Conservation (phyloP, 306 rosid species). For the Rubus parviflorus region DNA sequence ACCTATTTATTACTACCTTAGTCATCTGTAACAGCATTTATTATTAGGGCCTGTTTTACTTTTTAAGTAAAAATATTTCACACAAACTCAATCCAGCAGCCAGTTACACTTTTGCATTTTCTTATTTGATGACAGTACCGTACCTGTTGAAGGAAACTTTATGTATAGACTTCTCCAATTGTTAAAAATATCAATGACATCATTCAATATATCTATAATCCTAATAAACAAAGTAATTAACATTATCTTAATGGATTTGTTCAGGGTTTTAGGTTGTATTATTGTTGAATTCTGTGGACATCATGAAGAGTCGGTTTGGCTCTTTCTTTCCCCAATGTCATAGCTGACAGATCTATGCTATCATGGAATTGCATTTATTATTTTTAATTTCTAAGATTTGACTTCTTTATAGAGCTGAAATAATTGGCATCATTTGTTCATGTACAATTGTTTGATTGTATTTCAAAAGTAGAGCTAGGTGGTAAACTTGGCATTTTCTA, state of each 20-base stretch:
- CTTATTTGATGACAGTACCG: neutral
- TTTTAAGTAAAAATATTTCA: no score
- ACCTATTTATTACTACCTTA: neutral
- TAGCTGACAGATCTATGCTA: neutral
- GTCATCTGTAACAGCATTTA: neutral
- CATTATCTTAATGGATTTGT: neutral
- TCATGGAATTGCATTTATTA: neutral
- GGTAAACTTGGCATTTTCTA: neutral
- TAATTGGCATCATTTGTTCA: neutral
- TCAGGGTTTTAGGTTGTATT: neutral
- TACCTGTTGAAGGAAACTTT: neutral
- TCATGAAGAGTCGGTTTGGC: neutral
- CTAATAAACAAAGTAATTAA: neutral
- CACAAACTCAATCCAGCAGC: no score
- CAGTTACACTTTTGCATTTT: no score
- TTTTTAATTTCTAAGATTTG: neutral
- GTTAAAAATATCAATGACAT: neutral
- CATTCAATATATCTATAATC: neutral
- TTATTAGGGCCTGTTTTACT: no score
- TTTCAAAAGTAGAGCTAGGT: neutral
- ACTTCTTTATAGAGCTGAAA: neutral
- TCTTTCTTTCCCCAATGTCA: conserved; percentile 5
- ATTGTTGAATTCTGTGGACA: neutral
- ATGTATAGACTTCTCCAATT: neutral
- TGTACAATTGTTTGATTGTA: neutral